Evolutionary conservation across 257 asterid species (phyloP), one percentile per base, ranked within the genome.

Genomic region (Nicotiana tabacum): DNA sequence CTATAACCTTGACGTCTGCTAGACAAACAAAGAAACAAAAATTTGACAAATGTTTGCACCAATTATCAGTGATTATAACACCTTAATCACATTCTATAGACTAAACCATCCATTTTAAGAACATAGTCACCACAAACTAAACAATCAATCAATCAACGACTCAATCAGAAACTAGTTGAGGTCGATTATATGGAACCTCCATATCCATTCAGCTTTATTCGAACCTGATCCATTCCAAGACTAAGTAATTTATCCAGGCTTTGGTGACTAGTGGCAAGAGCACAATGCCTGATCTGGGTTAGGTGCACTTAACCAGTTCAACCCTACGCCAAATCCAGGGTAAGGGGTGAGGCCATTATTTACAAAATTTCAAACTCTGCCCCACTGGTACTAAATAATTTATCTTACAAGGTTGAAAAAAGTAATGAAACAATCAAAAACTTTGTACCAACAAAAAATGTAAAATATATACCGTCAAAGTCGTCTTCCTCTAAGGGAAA

Each of bases 401-500:
- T 65, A 65, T 65, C 43, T 29, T 65, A 29, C 32, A 58, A 58
- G 30, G 70, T 5, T 32, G 15, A 65, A 65, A 27, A 29, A 13
- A 12, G 32, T 29, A 65, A 65, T 5, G 16, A 65, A 65, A 65
- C n/a, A 65, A 29, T 30, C 48, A 43, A 43, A 43, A 7, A 43
- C 48, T 43, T 43, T 8, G 48, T 43, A 43, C 48, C 48, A 8
- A 43, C 48, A 43, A 43, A 43, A 39, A 43, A 39, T 39, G 48
- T 8, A 43, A 7, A 37, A 43, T 43, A 43, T 83, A 80, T 79
- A 94, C 99, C 98, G 78, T 93, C 94, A 82, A 90, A 91, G 61
- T 92, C 98, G 66, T 94, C 99, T 81, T 94, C 98, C 83, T 96
- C 99, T 24, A 92, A 85, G 4, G 99, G 97, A 83, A 94, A 96